Conservation (phyloP, 805 yeast genomes). For the Saturnispora dispora region DNA sequence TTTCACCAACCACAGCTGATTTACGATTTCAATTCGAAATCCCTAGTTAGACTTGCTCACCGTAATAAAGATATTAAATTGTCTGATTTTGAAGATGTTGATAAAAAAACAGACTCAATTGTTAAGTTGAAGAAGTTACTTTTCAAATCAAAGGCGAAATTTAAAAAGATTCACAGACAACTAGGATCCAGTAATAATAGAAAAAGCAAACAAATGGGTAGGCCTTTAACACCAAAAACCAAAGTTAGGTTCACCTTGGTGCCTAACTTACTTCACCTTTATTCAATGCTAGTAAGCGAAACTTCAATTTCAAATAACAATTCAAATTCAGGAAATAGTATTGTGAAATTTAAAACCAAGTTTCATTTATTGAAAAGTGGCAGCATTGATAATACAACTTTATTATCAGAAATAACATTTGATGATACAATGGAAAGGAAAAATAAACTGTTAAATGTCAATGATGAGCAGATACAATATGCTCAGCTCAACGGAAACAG, state of each 20-base stretch:
- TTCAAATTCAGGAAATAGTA: neutral
- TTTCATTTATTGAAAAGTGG: neutral
- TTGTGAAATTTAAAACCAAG: neutral
- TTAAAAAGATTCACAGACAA: neutral
- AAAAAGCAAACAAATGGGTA: conserved; percentile 24
- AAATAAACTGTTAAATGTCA: neutral
- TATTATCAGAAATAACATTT: neutral
- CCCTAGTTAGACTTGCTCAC: conserved; percentile 9
- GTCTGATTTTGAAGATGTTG: conserved; percentile 3
- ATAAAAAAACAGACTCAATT: neutral
- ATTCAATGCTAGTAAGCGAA: conserved; percentile 33
- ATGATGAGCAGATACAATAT: neutral
- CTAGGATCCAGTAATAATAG: neutral
- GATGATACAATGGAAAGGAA: neutral
- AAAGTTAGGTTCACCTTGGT: conserved; percentile 40
- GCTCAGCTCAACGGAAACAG: neutral
- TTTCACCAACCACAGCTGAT: neutral
- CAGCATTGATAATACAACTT: neutral
- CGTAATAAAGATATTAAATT: conserved; percentile 10
- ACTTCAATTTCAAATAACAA: conserved; percentile 7
- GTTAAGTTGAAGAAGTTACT: conserved; percentile 6
- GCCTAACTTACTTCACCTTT: conserved; percentile 35
- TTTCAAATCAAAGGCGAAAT: neutral
- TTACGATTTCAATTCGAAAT: neutral
- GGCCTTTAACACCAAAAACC: conserved; percentile 44